These are phyloP conservation scores for Plantago lanceolata DNA, from an alignment of 305 asterid species.

Conservation along the genomic window DNA sequence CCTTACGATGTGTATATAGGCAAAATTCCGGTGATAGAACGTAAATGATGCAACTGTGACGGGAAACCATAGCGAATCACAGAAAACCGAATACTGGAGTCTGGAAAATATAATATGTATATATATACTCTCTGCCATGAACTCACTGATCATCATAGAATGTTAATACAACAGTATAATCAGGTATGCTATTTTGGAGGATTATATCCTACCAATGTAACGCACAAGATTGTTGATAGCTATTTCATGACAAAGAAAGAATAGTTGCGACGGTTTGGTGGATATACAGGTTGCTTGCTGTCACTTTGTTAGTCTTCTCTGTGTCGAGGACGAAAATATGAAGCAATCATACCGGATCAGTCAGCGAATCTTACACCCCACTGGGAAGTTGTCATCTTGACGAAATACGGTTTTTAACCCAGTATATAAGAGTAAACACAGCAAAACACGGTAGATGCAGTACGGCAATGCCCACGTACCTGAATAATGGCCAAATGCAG, in stretches of 20 bases:
- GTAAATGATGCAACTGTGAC: too few species aligned
- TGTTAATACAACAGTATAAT: too few species aligned
- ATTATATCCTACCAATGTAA: background rate
- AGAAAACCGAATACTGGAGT: background rate
- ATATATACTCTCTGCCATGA: background rate
- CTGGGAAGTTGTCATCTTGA: constrained; percentile 9
- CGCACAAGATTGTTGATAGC: background rate
- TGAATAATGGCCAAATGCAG: constrained; percentile 22
- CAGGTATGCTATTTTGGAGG: background rate
- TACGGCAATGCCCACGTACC: constrained; percentile 65
- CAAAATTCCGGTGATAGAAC: too few species aligned
- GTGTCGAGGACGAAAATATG: background rate
- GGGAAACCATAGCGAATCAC: background rate
- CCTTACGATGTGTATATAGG: too few species aligned
- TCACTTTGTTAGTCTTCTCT: background rate
- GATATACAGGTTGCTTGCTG: background rate
- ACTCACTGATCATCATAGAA: background rate
- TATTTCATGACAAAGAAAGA: background rate
- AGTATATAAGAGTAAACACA: constrained; percentile 44
- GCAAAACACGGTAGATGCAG: constrained; percentile 57
- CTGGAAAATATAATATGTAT: background rate
- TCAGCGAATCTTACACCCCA: background rate
- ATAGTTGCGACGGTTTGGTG: background rate
- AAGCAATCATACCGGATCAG: background rate
- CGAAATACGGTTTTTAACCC: constrained; percentile 38